A percentile compares a stretch with the other conserved stretches of the same genome.
phyloP scores from a whole-genome alignment of 164 flowering plant species.

The Amborella trichopoda region DNA sequence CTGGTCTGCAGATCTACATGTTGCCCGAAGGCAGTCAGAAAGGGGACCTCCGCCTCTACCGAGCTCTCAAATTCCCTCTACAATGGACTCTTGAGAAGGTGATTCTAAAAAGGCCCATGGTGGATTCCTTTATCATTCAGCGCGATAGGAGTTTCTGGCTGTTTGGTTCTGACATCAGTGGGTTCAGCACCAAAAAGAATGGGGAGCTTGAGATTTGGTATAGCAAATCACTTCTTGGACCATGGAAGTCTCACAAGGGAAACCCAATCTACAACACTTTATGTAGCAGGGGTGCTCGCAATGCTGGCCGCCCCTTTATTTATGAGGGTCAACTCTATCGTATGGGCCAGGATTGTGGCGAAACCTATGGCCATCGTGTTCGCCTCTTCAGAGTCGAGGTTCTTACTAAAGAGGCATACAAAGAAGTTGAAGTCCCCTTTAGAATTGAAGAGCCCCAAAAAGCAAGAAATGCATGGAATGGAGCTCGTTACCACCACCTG shows the following conservation, averaged over 20 bases:
- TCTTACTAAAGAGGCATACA: conserved; percentile 52
- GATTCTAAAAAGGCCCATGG: conserved; percentile 64
- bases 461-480: conserved; percentile 84
- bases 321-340: conserved; percentile 67
- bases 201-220: conserved; percentile 89
- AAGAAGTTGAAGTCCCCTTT: conserved; percentile 69
- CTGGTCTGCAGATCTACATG: conserved; percentile 90
- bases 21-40: conserved; percentile 81
- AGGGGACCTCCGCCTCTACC: conserved; percentile 81
- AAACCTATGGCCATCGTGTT: conserved; percentile 60
- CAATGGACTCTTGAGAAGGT: conserved; percentile 70
- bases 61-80: conserved; percentile 65
- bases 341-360: conserved; percentile 85
- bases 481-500: conserved; percentile 79
- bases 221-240: conserved; percentile 73
- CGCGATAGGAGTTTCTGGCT: conserved; percentile 66
- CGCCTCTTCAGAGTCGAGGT: conserved; percentile 53
- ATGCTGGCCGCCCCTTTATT: conserved; percentile 85
- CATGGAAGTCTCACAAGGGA: conserved; percentile 87
- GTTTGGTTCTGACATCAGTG: conserved; percentile 83
- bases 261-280: conserved; percentile 63
- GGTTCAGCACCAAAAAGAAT: conserved; percentile 60
- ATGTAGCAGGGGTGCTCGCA: conserved; percentile 64
- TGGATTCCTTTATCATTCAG: conserved; percentile 60
- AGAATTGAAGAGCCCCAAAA: conserved; percentile 43